Evolutionary conservation across 2,329 filamentous ascomycete species (phyloP), one percentile per base, ranked within the genome.

Genomic region (Fusarium sarcochroum): DNA sequence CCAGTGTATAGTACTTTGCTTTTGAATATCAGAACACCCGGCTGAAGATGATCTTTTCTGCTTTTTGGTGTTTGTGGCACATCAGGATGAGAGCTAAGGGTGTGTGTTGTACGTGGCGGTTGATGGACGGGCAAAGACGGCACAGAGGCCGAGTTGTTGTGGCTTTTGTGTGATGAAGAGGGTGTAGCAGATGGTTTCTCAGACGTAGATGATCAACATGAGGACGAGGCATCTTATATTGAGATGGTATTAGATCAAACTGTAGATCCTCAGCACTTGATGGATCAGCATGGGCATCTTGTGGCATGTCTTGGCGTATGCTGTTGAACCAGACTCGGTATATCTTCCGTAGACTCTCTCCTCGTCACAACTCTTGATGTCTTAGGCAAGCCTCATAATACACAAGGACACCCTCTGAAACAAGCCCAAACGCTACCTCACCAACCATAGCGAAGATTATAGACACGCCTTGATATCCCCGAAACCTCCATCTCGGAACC

Each of bases 91-190:
- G 34, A 55, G 40, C 18, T 60, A 45, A 38, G 42, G 53, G 64
- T 65, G 64, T 68, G 49, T 45, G 34, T 46, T 44, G 44, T 67
- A 68, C 58, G 63, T 68, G 58, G 64, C 48, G 64, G 49, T 13
- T 40, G 41, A 51, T 55, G 52, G 45, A 40, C 63, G 53, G 68
- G 54, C 59, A 70, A 49, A 66, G 53, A 42, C 67, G 67, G 67
- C 67, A 70, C 34, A 54, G 41, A 51, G 47, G 50, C 50, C 65
- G 64, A 49, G 63, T 42, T 59, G 18, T 46, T 60, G 63, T 65
- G 48, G 47, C 30, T 47, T 21, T 48, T 54, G 21, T 60, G 37
- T 35, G 30, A 38, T 15, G 15, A 66, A 68, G 63, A 69, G 51
- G 61, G 65, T 69, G 66, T 66, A 48, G 52, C 42, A 49, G 21